phyloP scores from a whole-genome alignment of 208 protist genomes.

The Perkinsela sp. region DNA sequence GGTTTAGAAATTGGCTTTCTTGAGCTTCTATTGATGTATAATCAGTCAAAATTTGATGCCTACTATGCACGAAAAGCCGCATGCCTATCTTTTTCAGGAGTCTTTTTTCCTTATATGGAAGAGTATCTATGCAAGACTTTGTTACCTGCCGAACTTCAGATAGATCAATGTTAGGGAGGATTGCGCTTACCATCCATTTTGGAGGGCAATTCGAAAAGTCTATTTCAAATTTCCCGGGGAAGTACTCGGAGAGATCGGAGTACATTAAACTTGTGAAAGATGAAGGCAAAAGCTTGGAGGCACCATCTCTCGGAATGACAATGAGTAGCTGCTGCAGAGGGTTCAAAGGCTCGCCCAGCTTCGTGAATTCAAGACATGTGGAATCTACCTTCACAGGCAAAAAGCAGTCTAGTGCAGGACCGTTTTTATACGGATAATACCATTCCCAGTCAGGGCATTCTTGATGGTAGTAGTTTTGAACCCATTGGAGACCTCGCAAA shows the following conservation, averaged over 20 bases:
- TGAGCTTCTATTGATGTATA: neutral
- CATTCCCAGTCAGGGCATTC: slow-evolving; percentile 46
- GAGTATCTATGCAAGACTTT: neutral
- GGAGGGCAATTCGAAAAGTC: slow-evolving; percentile 9
- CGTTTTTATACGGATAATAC: slow-evolving; percentile 81
- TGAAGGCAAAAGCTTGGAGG: slow-evolving; percentile 17
- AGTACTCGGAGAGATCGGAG: neutral
- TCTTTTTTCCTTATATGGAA: neutral
- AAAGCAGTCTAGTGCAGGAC: slow-evolving; percentile 23
- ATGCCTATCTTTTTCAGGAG: neutral
- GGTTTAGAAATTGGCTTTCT: no score
- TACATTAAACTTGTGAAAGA: neutral
- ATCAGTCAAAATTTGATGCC: neutral
- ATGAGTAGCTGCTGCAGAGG: slow-evolving; percentile 85
- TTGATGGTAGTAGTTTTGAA: slow-evolving; percentile 71
- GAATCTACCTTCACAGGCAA: neutral
- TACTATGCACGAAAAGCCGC: neutral
- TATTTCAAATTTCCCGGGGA: slow-evolving; percentile 13
- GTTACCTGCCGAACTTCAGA: neutral
- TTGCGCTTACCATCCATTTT: neutral
- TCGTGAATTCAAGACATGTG: neutral
- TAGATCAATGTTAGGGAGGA: neutral
- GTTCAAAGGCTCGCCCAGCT: slow-evolving; percentile 28
- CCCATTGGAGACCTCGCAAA: slow-evolving; percentile 61
- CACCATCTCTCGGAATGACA: slow-evolving; percentile 75